Base-by-base conservation (phyloP, 176 grass and related monocot genomes). In the Themeda triandra region DNA sequence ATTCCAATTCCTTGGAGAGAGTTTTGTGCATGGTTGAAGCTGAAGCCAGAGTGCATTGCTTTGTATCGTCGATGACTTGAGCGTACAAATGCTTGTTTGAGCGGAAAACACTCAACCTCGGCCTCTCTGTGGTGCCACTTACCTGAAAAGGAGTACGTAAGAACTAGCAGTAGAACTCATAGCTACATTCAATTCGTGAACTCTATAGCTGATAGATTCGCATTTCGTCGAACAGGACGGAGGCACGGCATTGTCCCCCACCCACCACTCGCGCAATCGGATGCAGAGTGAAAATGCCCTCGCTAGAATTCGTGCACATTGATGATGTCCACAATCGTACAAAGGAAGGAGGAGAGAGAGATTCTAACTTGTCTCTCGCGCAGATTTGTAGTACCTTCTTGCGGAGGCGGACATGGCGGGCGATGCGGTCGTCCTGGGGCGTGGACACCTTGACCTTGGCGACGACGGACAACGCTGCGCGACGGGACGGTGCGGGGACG, bases 21-120 rank as follows among this genome's bases (percentile, higher is more conserved):
- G 93, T 33, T 83, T 98, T 98, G 83, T 98, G 93, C 93, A 94
- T 94, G 71, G 93, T 96, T 69, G 96, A 98, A 78, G 89, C 93
- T 14, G 96, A 84, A 81, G 84, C 93, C 84, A 98, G 77, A 19
- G 96, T 98, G 82, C 92, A 94, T 77, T 90, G 92, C 70, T 98
- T 96, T 66, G 89, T 90, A n/a, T 98, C 93, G 1, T 98, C 96
- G 23, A 98, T 98, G 53, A 98, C 93, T 89, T 95, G 96, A 32
- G 91, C 93, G 41, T 90, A 93, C 30, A 98, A 71, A 90, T 98
- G 96, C 65, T 95, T 95, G 77, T 94, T 95, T 25, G 96, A 98
- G 36, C 83, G 93, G 83, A 87, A 95, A 72, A 98, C 45, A 0
- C 88, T 87, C 69, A 98, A 76, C 65, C 96, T 95, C 67, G 96